Conservation (phyloP, 805 yeast species). For the Zygosaccharomyces lentus region DNA sequence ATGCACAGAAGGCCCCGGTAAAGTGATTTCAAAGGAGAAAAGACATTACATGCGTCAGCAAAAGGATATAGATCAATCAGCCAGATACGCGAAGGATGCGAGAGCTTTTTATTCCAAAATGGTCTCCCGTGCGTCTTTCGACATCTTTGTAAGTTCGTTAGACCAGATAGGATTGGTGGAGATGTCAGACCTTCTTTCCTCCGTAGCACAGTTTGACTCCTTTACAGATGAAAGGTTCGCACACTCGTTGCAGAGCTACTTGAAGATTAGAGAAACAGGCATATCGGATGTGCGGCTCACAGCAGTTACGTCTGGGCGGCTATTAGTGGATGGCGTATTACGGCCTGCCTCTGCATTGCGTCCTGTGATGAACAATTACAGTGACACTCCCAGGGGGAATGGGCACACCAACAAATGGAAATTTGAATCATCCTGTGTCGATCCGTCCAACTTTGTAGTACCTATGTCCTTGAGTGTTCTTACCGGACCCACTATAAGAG, state of each 20-base stretch:
- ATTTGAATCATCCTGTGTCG: conserved; percentile 2
- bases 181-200: conserved; percentile 13
- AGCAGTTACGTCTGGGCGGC: conserved; percentile 3
- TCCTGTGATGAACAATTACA: conserved; percentile 7
- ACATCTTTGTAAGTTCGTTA: conserved; percentile 16
- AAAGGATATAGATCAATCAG: conserved; percentile 14
- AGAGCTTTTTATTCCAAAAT: conserved; percentile 13
- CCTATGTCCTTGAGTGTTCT: conserved; percentile 13
- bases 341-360: conserved; percentile 2
- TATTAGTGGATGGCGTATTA: conserved; percentile 15
- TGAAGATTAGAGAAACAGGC: conserved; percentile 7
- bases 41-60: conserved; percentile 20
- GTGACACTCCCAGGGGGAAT: conserved; percentile 17
- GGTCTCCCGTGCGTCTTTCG: conserved; percentile 1
- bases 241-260: conserved; percentile 1
- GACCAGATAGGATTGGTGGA: conserved; percentile 25
- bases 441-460: conserved; percentile 1
- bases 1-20: conserved; percentile 26
- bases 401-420: conserved; percentile 15
- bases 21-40: conserved; percentile 16
- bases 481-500: conserved; percentile 12
- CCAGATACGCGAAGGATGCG: conserved; percentile 12
- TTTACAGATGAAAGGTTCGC: conserved; percentile 13
- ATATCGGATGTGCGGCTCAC: conserved; percentile 4
- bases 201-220: conserved; percentile 18